A percentile compares a stretch with the other conserved stretches of the same genome.
These are phyloP conservation scores for Colletotrichum sp. DNA, from an alignment of 2,329 filamentous ascomycete species.

Conservation along the genomic window DNA sequence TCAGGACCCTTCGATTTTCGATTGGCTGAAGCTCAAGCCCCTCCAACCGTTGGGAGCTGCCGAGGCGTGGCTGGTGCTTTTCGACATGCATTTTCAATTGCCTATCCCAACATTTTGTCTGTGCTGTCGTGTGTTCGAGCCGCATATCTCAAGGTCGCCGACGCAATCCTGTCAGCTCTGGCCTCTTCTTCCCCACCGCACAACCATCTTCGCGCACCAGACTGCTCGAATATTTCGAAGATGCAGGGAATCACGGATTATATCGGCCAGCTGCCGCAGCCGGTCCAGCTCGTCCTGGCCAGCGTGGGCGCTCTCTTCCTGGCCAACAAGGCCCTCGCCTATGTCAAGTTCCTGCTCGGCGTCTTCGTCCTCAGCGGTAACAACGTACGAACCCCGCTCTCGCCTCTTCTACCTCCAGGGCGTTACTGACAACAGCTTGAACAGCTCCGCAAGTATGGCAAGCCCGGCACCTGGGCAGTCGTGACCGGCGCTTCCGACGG, in stretches of 20 bases:
- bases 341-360: conserved; percentile 66
- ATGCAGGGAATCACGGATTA: conserved; percentile 28
- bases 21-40: conserved; percentile 1
- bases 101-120: conserved; percentile 20
- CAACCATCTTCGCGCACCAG: background rate
- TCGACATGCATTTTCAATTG: conserved; percentile 1
- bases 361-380: conserved; percentile 70
- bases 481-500: conserved; percentile 96
- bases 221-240: background rate
- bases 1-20: accelerated
- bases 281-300: conserved; percentile 50
- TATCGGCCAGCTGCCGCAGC: conserved; percentile 46
- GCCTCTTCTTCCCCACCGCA: background rate
- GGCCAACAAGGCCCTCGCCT: conserved; percentile 59
- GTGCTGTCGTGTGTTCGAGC: background rate
- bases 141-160: background rate
- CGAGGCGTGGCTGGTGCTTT: conserved; percentile 9
- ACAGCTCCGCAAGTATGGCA: conserved; percentile 88
- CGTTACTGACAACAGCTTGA: conserved; percentile 18
- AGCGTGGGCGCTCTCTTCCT: conserved; percentile 64
- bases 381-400: conserved; percentile 50
- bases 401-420: background rate
- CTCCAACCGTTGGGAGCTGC: conserved; percentile 1
- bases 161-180: background rate
- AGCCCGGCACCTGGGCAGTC: conserved; percentile 91